A percentile compares a stretch with the other conserved stretches of the same genome.
Conservation (phyloP, 2,329 filamentous ascomycete species). For the Arthrocladium fulminans region DNA sequence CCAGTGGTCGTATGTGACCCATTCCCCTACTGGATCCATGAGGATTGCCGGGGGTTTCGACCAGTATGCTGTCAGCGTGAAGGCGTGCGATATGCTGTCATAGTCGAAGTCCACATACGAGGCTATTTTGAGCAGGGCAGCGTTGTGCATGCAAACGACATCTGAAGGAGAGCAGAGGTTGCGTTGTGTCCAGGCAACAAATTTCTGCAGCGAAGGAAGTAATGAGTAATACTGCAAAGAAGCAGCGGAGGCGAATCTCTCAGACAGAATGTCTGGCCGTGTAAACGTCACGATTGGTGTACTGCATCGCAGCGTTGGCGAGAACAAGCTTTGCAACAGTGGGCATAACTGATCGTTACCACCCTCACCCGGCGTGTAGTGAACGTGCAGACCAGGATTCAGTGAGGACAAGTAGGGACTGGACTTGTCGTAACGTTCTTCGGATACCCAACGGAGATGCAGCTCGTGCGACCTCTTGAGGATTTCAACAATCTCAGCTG, state of each 20-base stretch:
- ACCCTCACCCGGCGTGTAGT: conserved; percentile 53
- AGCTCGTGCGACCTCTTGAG: conserved; percentile 61
- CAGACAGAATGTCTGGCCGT: conserved; percentile 45
- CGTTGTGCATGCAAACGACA: conserved; percentile 43
- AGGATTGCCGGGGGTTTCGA: conserved; percentile 24
- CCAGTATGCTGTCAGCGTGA: conserved; percentile 61
- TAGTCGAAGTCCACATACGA: conserved; percentile 69
- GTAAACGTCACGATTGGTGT: conserved; percentile 53
- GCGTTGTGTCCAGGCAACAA: conserved; percentile 47
- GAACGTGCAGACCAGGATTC: conserved; percentile 72
- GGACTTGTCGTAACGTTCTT: conserved; percentile 47
- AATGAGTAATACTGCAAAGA: conserved; percentile 63
- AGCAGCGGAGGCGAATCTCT: conserved; percentile 54
- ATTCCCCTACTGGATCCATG: conserved; percentile 17
- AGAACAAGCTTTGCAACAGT: conserved; percentile 51
- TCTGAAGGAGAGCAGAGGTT: conserved; percentile 44
- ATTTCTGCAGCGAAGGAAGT: conserved; percentile 47
- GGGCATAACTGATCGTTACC: conserved; percentile 42
- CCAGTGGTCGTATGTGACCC: conserved; percentile 34
- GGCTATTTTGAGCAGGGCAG: conserved; percentile 42
- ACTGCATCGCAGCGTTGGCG: conserved; percentile 46
- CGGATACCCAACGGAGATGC: conserved; percentile 69
- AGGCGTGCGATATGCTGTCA: conserved; percentile 56
- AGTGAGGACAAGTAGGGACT: conserved; percentile 66
- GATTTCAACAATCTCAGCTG: conserved; percentile 50